Evolutionary conservation across 352 stramenopile genomes (phyloP), one percentile per base, ranked within the genome.

Genomic region (Phytopythium ostracodes): DNA sequence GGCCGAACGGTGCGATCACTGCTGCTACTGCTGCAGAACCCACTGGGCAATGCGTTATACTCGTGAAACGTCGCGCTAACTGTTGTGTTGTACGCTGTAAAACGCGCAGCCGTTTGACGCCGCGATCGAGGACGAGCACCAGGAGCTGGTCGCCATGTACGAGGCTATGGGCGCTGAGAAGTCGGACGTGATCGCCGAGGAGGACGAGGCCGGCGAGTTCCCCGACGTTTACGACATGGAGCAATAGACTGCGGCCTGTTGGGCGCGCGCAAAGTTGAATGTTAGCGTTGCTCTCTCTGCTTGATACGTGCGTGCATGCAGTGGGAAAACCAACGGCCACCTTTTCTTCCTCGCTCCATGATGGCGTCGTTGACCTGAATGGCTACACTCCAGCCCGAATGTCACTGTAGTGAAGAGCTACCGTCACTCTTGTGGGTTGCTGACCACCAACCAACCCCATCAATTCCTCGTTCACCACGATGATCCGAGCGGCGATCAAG

Each of bases 51-150:
- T 24, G 51, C n/a, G 17, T 24, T 22, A 15, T 31, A 11, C 17
- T 7, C 12, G 12, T 11, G 20, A 46, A 1, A 58, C 12, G 10
- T 14, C 6, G 27, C 4, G 33, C 20, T 42, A 25, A 29, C 22
- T 25, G n/a, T 49, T 38, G 33, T 33, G 35, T 14, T 18, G 52
- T 24, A 12, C 43, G 18, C 57, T 71, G 22, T 46, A 50, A 22
- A 42, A 31, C n/a, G 49, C 14, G 35, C 53, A 89, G 80, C 74
- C 80, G 9, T 82, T 74, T 52, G 80, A 89, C 59, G 59, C 76
- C 58, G 80, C 80, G 12, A 85, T 89, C 31, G 77, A 89, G 56
- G 77, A 88, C 46, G 77, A 88, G 20, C 73, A 84, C 65, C 66
- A 80, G 12, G 76, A 81, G 60, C 72, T 89, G 17, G 67, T 71